Percentiles rank a stretch among this genome's conserved stretches.
Conservation (phyloP, 2,329 filamentous ascomycete species). For the Tolypocladium album region DNA sequence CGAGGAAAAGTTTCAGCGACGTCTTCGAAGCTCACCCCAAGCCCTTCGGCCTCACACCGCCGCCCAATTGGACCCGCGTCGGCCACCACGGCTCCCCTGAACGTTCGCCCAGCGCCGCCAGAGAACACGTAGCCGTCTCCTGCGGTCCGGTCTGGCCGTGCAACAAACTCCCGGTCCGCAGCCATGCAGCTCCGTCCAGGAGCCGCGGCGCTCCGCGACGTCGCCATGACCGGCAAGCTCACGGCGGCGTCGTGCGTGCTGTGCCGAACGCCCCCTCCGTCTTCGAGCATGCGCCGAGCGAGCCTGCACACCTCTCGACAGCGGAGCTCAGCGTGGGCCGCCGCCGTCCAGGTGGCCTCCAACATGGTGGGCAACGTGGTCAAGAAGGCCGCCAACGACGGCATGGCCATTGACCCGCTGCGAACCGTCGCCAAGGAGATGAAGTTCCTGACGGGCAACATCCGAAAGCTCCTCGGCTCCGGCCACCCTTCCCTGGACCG, state of each 20-base stretch:
- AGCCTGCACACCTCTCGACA: conserved; percentile 32
- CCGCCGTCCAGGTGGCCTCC: conserved; percentile 59
- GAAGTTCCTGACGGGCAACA: conserved; percentile 90
- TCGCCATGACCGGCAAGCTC: conserved; percentile 18
- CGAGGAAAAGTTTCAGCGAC: conserved; percentile 8
- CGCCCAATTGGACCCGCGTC: neutral
- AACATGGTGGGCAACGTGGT: conserved; percentile 62
- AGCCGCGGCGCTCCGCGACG: conserved; percentile 37
- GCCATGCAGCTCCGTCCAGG: conserved; percentile 44
- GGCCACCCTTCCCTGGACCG: conserved; percentile 91
- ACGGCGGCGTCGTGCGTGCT: conserved; percentile 17
- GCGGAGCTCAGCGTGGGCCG: conserved; percentile 59
- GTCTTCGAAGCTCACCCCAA: neutral
- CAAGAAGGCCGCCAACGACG: conserved; percentile 48
- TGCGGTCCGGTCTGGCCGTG: neutral
- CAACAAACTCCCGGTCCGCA: neutral
- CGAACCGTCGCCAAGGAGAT: conserved; percentile 90
- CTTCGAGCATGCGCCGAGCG: conserved; percentile 13
- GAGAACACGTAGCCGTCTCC: neutral
- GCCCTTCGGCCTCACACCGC: neutral
- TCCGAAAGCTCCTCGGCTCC: conserved; percentile 83
- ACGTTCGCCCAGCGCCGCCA: neutral
- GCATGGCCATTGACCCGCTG: conserved; percentile 75
- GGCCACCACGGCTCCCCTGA: neutral
- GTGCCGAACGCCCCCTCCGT: conserved; percentile 21